Percentiles rank a stretch among this genome's conserved stretches.
These are phyloP conservation scores for Leccinellum luteum DNA, from an alignment of 768 basidiomycete genomes.

Conservation along the genomic window DNA sequence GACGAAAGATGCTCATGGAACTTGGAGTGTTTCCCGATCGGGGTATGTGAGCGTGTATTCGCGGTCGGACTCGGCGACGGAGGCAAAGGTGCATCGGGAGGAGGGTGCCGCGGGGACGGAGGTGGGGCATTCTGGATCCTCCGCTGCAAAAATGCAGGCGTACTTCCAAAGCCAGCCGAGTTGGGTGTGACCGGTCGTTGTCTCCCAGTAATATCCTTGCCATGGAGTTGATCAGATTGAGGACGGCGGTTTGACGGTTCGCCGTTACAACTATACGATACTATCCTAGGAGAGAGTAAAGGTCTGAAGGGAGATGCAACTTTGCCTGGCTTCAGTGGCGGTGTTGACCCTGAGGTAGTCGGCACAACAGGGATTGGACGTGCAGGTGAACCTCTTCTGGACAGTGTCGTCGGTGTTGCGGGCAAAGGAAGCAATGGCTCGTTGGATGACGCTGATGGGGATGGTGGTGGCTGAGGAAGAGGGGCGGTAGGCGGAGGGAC, in stretches of 20 bases:
- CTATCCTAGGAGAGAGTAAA: conserved; percentile 16
- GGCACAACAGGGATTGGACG: conserved; percentile 19
- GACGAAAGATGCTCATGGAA: conserved; percentile 35
- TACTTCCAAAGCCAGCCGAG: conserved; percentile 5
- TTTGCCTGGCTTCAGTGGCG: conserved; percentile 14
- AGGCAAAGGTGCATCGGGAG: conserved; percentile 31
- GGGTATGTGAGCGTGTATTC: conserved; percentile 9
- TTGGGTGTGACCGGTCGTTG: conserved; percentile 15
- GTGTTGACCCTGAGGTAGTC: conserved; percentile 5
- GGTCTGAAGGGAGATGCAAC: conserved; percentile 22
- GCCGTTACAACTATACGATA: neutral
- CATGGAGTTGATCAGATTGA: conserved; percentile 9
- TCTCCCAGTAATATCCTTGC: conserved; percentile 6
- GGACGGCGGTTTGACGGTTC: neutral
- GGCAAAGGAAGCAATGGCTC: conserved; percentile 1
- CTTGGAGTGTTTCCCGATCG: conserved; percentile 20
- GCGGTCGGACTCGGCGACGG: conserved; percentile 17
- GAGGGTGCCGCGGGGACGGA: conserved; percentile 27
- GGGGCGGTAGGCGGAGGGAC: conserved; percentile 31
- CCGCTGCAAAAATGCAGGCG: conserved; percentile 31
- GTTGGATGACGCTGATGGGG: conserved; percentile 5
- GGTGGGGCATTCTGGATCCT: conserved; percentile 24
- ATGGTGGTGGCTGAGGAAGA: conserved; percentile 28
- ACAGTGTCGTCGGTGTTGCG: neutral
- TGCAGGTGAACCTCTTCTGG: conserved; percentile 11